Percentiles rank a stretch among this genome's conserved stretches.
phyloP scores from a whole-genome alignment of 345 rosid species.

The Laguncularia racemosa region DNA sequence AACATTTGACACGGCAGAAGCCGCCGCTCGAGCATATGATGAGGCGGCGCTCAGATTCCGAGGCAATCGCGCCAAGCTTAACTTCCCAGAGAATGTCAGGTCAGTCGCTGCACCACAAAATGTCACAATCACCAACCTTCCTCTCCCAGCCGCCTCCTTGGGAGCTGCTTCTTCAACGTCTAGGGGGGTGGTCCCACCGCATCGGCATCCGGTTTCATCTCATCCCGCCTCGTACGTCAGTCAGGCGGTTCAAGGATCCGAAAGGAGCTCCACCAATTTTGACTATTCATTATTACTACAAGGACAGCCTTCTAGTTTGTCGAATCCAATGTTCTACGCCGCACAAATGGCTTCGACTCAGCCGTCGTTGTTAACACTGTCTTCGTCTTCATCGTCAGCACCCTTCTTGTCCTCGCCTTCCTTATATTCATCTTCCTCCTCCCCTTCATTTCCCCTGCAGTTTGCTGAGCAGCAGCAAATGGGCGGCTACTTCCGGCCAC shows the following conservation, averaged over 20 bases:
- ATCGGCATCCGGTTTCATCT: too few species aligned
- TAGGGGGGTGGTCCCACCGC: too few species aligned
- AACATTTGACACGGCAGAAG: constrained; percentile 77
- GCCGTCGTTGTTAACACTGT: not conserved
- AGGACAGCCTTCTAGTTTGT: constrained; percentile 7
- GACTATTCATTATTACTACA: too few species aligned
- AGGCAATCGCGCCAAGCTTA: constrained; percentile 74
- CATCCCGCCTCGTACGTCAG: too few species aligned
- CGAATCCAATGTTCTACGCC: constrained; percentile 28
- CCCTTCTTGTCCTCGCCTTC: constrained; percentile 14
- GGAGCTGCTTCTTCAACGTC: constrained; percentile 11
- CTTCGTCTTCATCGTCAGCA: constrained; percentile 10
- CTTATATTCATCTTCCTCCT: constrained; percentile 21
- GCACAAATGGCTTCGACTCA: constrained; percentile 17
- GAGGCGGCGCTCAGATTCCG: constrained; percentile 82
- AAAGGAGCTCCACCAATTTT: too few species aligned
- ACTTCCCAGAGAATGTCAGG: constrained; percentile 67
- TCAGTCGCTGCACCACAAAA: constrained; percentile 14
- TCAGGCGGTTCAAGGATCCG: too few species aligned
- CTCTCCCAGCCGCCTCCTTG: constrained; percentile 35
- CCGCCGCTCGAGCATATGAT: constrained; percentile 88
- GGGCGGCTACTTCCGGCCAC: constrained; percentile 16
- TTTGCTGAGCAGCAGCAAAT: constrained; percentile 28
- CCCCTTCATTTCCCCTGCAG: constrained; percentile 42
- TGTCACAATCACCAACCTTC: constrained; percentile 3